Base-by-base conservation (phyloP, 1,284 basidiomycete genomes). In the Mixia osmundae region DNA sequence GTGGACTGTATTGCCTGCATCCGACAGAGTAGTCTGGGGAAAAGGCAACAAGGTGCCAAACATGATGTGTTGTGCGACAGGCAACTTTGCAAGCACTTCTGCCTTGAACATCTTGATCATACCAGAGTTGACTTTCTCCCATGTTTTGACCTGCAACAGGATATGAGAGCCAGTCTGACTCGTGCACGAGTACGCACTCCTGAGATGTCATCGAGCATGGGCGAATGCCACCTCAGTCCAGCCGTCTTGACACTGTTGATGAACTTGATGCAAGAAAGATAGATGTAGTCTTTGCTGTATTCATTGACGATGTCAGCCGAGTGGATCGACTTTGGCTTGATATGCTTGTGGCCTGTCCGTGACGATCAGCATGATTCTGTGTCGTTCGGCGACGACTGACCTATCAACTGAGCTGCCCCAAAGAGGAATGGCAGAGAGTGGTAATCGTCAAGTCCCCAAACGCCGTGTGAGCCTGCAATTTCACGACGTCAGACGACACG, bases 71-170 rank as follows among this genome's bases (percentile, higher is more conserved):
- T 97, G 89, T 26, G 85, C 72, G 39, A 97, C 85, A 1, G 91
- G 89, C 4, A 97, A 69, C 55, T 95, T 95, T 39, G 74, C 74
- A 14, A 97, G 65, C 1, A 97, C 91, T 56, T 97, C 87, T 24
- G 82, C 87, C 26, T 66, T 67, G 58, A 87, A 95, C 89, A 97
- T 97, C 58, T 95, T 97, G 55, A 79, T 66, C 83, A 97, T 94
- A 8, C 89, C 91, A n/a, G 66, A 60, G 55, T 97, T 94, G 45
- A 95, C 83, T 56, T 95, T 95, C 51, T 77, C 72, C 87, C 87
- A 95, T 2, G 80, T 78, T 58, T 87, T 91, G 37, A 91, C 73
- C 72, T 76, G 39, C 25, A 31, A 16, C 14, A 12, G 6, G 19
- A 25, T 25, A n/a, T 23, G 16, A 20, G n/a, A n/a, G n/a, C n/a